Conservation (phyloP, 169 alveolate genomes). For the Miamiensis avidus region DNA sequence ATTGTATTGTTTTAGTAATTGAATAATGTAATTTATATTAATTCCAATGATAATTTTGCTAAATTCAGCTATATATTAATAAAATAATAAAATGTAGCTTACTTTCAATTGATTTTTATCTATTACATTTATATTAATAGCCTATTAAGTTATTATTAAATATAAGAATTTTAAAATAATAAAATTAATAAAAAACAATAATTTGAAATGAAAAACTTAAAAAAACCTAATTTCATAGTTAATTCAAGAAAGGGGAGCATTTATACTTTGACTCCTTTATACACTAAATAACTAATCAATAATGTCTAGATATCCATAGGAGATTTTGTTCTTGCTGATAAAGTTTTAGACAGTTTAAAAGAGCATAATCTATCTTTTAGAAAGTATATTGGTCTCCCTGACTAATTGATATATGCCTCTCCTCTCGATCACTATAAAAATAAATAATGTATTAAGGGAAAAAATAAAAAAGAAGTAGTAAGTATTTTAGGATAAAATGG, state of each 20-base stretch:
- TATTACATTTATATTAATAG: no score
- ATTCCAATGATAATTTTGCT: no score
- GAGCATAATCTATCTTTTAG: constrained; percentile 1
- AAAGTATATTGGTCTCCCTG: constrained; percentile 6
- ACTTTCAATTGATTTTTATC: no score
- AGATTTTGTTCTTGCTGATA: background rate
- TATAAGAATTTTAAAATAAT: no score
- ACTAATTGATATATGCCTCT: constrained; percentile 9
- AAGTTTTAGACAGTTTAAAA: constrained; percentile 6
- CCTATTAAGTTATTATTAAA: no score
- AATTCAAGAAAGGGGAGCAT: background rate
- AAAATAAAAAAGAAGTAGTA: constrained; percentile 3
- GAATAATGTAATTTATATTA: no score
- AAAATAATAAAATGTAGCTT: background rate
- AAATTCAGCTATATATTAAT: no score
- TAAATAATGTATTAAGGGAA: constrained; percentile 10
- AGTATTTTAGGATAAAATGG: constrained; percentile 3
- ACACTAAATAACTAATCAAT: no score
- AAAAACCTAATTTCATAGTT: background rate
- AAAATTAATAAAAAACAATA: background rate
- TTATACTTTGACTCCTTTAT: background rate
- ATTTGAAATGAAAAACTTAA: background rate
- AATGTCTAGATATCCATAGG: background rate
- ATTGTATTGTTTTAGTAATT: no score
- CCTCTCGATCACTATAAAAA: constrained; percentile 14